These are phyloP conservation scores for Malania oleifera DNA, from an alignment of 164 flowering plant species.

Conservation along the genomic window DNA sequence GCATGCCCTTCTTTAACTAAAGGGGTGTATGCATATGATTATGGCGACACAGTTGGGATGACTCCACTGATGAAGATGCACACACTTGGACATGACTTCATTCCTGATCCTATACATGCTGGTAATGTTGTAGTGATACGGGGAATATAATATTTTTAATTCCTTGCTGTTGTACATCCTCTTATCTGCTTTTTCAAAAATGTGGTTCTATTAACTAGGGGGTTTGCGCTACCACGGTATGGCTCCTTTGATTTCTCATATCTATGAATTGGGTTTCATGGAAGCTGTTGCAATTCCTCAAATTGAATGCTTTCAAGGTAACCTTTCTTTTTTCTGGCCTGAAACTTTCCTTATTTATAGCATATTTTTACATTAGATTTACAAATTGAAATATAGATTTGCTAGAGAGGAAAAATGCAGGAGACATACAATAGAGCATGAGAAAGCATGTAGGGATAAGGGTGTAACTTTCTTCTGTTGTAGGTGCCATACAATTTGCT, in stretches of 20 bases:
- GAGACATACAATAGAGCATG: no score
- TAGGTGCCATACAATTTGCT: slow-evolving; percentile 91
- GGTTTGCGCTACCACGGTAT: slow-evolving; percentile 97
- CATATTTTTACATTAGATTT: no score
- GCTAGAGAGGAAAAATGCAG: no score
- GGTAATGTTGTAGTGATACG: slow-evolving; percentile 37
- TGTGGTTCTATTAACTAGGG: slow-evolving; percentile 31
- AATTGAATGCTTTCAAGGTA: slow-evolving; percentile 85
- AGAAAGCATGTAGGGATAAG: background rate
- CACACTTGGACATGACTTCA: slow-evolving; percentile 93
- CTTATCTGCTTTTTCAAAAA: background rate
- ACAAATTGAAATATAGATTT: no score
- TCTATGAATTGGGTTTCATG: slow-evolving; percentile 80
- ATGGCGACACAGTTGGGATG: slow-evolving; percentile 92
- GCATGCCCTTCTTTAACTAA: slow-evolving; percentile 95
- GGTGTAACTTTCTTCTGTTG: slow-evolving; percentile 10
- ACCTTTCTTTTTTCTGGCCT: background rate
- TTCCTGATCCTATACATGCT: slow-evolving; percentile 96
- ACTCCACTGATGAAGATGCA: slow-evolving; percentile 99
- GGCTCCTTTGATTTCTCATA: slow-evolving; percentile 93
- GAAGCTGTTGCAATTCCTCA: slow-evolving; percentile 88
- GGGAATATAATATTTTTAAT: background rate
- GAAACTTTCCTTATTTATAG: background rate
- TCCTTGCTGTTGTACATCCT: background rate
- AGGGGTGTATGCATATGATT: slow-evolving; percentile 91